These are phyloP conservation scores for Leishmania arabica DNA, from an alignment of 208 protist species.

Conservation along the genomic window DNA sequence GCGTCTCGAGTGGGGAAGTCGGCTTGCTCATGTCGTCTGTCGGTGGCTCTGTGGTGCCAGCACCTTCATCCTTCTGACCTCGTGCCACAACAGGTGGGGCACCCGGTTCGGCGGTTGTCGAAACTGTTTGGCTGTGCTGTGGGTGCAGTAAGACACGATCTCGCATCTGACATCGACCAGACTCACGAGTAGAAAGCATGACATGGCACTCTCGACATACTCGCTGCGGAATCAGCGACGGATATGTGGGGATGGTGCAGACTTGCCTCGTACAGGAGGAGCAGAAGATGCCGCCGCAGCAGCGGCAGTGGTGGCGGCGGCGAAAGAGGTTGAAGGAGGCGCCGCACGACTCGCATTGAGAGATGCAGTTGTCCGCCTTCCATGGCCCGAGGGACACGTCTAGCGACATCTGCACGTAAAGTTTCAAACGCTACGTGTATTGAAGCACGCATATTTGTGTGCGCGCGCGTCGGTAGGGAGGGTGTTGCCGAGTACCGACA, in stretches of 20 bases:
- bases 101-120: neutral
- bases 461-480: neutral
- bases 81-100: neutral
- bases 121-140: neutral
- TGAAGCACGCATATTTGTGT: neutral
- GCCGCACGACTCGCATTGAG: conserved; percentile 36
- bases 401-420: conserved; percentile 10
- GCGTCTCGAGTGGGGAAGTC: neutral
- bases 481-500: neutral
- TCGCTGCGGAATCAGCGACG: conserved; percentile 36
- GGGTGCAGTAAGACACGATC: conserved; percentile 8
- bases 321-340: conserved; percentile 32
- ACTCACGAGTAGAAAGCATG: conserved; percentile 6
- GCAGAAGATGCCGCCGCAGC: conserved; percentile 53
- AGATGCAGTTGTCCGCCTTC: conserved; percentile 33
- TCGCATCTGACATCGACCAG: conserved; percentile 6
- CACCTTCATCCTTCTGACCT: neutral
- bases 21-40: no score
- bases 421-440: neutral
- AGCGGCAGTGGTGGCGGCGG: conserved; percentile 43
- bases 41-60: no score
- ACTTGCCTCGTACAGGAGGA: conserved; percentile 35
- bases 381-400: conserved; percentile 26
- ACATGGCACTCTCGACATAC: conserved; percentile 41
- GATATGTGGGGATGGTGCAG: conserved; percentile 23